Conservation (phyloP, 305 asterid genomes). For the Solanum hybrid region DNA sequence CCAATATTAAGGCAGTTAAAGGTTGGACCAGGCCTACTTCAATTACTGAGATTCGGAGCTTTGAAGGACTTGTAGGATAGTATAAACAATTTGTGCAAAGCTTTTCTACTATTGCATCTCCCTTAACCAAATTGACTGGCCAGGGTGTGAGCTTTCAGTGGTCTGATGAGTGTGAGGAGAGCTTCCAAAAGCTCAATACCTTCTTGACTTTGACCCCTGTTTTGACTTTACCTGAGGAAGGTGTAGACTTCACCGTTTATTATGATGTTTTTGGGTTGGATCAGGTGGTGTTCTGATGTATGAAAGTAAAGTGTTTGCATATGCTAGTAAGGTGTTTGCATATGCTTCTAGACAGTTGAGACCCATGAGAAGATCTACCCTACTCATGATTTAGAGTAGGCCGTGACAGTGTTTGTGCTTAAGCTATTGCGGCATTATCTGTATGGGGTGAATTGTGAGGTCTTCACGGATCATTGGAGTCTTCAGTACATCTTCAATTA, state of each 20-base stretch:
- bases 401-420: no score
- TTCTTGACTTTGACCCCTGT: neutral
- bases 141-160: neutral
- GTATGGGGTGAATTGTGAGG: neutral
- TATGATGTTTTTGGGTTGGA: neutral
- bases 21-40: neutral
- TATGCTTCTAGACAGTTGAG: neutral
- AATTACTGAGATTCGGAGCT: neutral
- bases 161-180: neutral
- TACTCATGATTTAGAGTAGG: neutral
- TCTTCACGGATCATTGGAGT: neutral
- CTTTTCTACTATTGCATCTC: neutral
- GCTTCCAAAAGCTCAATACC: neutral
- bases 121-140: neutral
- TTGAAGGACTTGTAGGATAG: neutral
- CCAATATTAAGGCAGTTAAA: neutral
- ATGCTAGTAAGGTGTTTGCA: neutral
- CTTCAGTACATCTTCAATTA: neutral
- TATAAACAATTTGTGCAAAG: no score
- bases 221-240: neutral
- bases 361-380: neutral
- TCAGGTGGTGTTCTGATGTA: neutral
- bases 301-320: neutral
- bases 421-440: neutral
- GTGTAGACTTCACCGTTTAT: neutral